phyloP scores from a whole-genome alignment of 73 alveolate genomes.

The Paramecium primaurelia region DNA sequence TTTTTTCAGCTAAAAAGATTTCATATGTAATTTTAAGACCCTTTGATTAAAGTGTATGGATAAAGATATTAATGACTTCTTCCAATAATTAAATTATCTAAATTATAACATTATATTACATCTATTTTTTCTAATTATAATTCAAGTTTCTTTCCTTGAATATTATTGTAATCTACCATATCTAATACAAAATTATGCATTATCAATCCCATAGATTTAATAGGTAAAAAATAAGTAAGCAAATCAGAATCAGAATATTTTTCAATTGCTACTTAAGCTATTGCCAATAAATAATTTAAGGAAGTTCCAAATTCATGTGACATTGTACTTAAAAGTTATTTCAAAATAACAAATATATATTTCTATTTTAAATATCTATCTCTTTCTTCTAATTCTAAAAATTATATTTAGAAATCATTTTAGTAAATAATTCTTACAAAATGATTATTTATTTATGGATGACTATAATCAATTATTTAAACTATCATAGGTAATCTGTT shows the following conservation, averaged over 20 bases:
- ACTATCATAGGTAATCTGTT: not conserved
- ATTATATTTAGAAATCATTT: not conserved
- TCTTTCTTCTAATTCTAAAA: not conserved
- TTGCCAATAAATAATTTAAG: constrained; percentile 20
- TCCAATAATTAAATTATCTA: not conserved
- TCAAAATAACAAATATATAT: not conserved
- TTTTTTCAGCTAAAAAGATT: not conserved
- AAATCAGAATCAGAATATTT: not conserved
- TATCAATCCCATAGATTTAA: not conserved
- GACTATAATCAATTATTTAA: not conserved
- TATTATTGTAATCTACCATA: constrained; percentile 20
- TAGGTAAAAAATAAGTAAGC: not conserved
- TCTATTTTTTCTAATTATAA: not conserved
- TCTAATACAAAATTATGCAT: not conserved
- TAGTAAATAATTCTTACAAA: not conserved
- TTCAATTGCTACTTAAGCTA: not conserved
- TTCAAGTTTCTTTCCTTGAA: not conserved
- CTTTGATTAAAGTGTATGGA: not conserved
- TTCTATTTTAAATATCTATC: not conserved
- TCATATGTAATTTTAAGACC: not conserved
- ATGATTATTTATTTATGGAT: not conserved
- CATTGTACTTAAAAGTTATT: not conserved
- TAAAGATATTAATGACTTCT: not conserved
- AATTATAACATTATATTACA: not conserved
- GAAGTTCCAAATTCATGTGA: constrained; percentile 42